Evolutionary conservation across 1,139 yeast genomes (phyloP), one percentile per base, ranked within the genome.

Genomic region (Blastobotrys buckinghamii): DNA sequence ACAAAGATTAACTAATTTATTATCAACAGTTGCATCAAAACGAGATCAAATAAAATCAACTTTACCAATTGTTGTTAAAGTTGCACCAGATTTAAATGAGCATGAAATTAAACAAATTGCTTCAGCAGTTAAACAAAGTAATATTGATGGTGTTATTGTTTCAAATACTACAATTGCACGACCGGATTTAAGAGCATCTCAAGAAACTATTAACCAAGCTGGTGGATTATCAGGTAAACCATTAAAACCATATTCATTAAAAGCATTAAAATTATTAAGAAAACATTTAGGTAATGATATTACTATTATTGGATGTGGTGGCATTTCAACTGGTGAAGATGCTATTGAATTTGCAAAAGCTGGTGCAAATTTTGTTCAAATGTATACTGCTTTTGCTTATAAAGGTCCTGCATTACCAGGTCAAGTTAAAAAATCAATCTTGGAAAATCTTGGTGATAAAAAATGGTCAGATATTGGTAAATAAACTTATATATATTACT

Each of bases 141-240:
- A 81, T 53, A 81, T 92, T 39, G 97, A 90, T 63, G 98, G 97
- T 37, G 88, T 92, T 53, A 85, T 90, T 56, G 81, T 92, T 45
- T 86, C 96, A 45, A 90, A 90, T 68, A 90, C 98, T 30, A 90
- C 97, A 0, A 78, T 90, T 53, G 82, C 81, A 60, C 79, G 98
- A 63, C 95, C 95, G 0, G 56, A 66, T 7, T 69, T 87, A 56
- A 70, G 73, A 42, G 78, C 87, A 10, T 76, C 74, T 51, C 53
- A 59, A 2, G 57, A 63, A 6, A 65, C 79, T 39, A 69, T 74
- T 24, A 58, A 67, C 39, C 84, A 90, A 67, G 69, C 81, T 6
- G 98, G 98, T 50, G 98, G 98, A 0, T 75, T 90, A 38, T 86
- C 96, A 1, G 98, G 98, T 22, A 77, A 78, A 50, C 97, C 97